Evolutionary conservation across 352 stramenopile species (phyloP), one percentile per base, ranked within the genome.

Genomic region (Pythium sp.): DNA sequence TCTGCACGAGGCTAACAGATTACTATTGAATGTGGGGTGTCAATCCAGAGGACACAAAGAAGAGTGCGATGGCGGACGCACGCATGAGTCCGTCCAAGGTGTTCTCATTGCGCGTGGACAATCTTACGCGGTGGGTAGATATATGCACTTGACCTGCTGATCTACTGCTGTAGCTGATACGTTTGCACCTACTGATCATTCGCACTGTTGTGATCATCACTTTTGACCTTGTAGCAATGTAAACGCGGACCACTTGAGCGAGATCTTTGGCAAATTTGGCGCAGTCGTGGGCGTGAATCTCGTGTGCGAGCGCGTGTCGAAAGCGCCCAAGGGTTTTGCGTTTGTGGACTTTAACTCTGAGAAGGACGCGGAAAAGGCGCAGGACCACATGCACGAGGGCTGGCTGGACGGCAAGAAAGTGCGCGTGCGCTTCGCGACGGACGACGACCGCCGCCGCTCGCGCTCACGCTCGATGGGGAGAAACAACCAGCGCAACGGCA

Each of bases 221-320:
- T 34, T 34, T 18, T 61, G 24, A 41, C 43, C 4, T 9, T 20
- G 18, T 53, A 81, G 77, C 54, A 96, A 96, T 62, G 88, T 96
- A 54, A 91, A 86, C 61, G 75, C 79, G 22, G 88, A 94, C 59
- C 88, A 96, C 59, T 65, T 96, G 67, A 77, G 67, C 58, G 88
- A 96, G 72, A 94, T 96, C 72, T 96, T 94, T 70, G 86, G 84
- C 71, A 96, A 94, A 75, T 96, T 96, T 71, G 88, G 86, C 5
- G 46, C 67, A 34, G 86, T 96, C 6, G 36, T 79, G 30, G 69
- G 71, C 24, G 88, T 94, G 38, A 76, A 86, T 2, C 68, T 93
- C 63, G 72, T 79, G 32, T 51, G 53, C 24, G 72, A 82, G 28
- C 58, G 34, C 20, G 57, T 57, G 15, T 75, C 79, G n/a, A 65